These are phyloP conservation scores for Naematelia encephala DNA, from an alignment of 768 basidiomycete species.

Conservation along the genomic window DNA sequence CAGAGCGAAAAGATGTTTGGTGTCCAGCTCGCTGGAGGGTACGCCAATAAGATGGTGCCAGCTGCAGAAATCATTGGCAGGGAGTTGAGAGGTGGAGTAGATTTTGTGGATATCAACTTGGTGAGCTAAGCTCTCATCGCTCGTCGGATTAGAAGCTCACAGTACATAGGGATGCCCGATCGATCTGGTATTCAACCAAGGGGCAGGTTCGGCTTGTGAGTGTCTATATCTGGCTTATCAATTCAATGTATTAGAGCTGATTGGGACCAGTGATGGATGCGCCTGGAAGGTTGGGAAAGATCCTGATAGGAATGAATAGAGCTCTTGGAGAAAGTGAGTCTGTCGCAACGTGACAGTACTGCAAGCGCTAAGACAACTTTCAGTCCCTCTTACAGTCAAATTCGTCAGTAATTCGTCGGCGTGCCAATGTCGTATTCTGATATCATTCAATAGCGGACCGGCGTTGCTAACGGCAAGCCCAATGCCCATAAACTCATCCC, in stretches of 20 bases:
- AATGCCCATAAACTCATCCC: constrained; percentile 88
- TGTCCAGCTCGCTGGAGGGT: constrained; percentile 87
- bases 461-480: constrained; percentile 79
- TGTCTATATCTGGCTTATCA: constrained; percentile 26
- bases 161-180: constrained; percentile 78
- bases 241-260: constrained; percentile 5
- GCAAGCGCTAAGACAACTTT: no score
- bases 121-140: constrained; percentile 9
- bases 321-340: constrained; percentile 71
- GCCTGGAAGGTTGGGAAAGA: constrained; percentile 75
- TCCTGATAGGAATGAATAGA: constrained; percentile 83
- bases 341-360: neutral
- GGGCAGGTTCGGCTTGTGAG: constrained; percentile 83
- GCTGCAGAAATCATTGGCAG: constrained; percentile 75
- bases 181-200: constrained; percentile 86
- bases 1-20: constrained; percentile 84
- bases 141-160: neutral
- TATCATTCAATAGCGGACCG: constrained; percentile 59
- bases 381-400: constrained; percentile 63
- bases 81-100: constrained; percentile 64
- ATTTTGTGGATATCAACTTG: constrained; percentile 86
- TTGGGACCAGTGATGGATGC: constrained; percentile 72
- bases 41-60: constrained; percentile 68
- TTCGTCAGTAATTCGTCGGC: constrained; percentile 51
- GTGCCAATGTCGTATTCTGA: constrained; percentile 60